Percentiles rank a stretch among this genome's conserved stretches.
Conservation (phyloP, 768 basidiomycete genomes). For the Russula olivacea region DNA sequence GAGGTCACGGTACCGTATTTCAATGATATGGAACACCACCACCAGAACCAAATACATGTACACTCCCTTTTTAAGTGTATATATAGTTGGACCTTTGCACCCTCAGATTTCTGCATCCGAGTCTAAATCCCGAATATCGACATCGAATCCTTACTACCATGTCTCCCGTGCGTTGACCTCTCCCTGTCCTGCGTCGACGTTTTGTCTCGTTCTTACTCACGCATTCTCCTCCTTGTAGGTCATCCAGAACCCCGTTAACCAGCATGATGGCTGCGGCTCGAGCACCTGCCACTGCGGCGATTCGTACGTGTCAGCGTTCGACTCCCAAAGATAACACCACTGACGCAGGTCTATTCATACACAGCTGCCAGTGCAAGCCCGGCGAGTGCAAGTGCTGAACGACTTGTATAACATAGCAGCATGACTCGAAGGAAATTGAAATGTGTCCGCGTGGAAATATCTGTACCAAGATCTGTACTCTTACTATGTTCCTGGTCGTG, state of each 20-base stretch:
- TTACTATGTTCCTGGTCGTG: too few species aligned
- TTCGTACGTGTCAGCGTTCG: not conserved
- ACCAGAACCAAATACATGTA: conserved; percentile 1
- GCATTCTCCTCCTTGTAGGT: not conserved
- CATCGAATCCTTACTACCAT: not conserved
- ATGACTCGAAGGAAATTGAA: too few species aligned
- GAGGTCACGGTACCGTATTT: not conserved
- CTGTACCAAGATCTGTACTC: too few species aligned
- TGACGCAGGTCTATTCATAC: not conserved
- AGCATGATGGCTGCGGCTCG: not conserved
- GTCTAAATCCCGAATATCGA: not conserved
- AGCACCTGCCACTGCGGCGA: not conserved
- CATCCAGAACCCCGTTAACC: conserved; percentile 1
- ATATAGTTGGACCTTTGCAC: not conserved
- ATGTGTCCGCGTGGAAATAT: not conserved
- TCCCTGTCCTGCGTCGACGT: not conserved
- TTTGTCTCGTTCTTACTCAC: not conserved
- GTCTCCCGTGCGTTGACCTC: not conserved
- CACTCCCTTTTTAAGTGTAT: not conserved
- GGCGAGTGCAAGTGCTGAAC: conserved; percentile 12
- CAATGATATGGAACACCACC: not conserved
- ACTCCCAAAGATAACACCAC: not conserved
- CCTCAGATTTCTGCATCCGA: too few species aligned
- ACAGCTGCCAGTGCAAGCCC: not conserved
- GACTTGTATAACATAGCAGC: not conserved